Conservation (phyloP, 768 basidiomycete genomes). For the Exsudoporus frostii region DNA sequence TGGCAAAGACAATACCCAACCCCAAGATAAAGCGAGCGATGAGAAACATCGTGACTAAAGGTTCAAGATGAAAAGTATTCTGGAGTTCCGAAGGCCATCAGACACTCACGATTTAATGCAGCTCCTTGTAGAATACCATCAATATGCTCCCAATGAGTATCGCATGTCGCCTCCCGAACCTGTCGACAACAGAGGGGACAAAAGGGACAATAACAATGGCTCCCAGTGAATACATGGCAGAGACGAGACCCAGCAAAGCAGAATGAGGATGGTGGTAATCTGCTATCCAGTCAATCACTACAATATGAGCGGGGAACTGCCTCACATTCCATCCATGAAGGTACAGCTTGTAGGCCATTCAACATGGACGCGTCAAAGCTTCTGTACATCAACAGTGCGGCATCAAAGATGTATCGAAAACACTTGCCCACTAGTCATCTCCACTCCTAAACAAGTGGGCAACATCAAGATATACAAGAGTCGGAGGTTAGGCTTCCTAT, state of each 20-base stretch:
- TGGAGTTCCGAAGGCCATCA: no score
- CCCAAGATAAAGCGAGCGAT: slow-evolving; percentile 5
- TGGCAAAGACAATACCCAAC: background rate
- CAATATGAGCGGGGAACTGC: background rate
- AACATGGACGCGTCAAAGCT: slow-evolving; percentile 48
- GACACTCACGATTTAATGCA: slow-evolving; percentile 8
- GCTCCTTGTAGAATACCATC: slow-evolving; percentile 7
- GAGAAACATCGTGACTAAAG: slow-evolving; percentile 4
- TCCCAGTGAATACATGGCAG: slow-evolving; percentile 57
- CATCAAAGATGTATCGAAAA: background rate
- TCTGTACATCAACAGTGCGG: background rate
- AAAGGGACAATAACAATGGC: slow-evolving; percentile 51
- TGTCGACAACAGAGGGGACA: slow-evolving; percentile 3
- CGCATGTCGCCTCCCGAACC: slow-evolving; percentile 5
- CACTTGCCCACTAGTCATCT: slow-evolving; percentile 11
- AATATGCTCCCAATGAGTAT: slow-evolving; percentile 9
- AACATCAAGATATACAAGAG: slow-evolving; percentile 53
- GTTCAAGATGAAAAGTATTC: background rate
- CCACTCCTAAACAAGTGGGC: slow-evolving; percentile 29
- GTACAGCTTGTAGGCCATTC: slow-evolving; percentile 59
- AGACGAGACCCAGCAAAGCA: slow-evolving; percentile 53
- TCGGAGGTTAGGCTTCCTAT: slow-evolving; percentile 55
- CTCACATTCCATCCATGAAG: slow-evolving; percentile 54
- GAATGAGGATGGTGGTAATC: slow-evolving; percentile 56
- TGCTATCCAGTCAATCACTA: slow-evolving; percentile 14